Base-by-base conservation (phyloP, 176 grass and related monocot species). In the Areca catechu region DNA sequence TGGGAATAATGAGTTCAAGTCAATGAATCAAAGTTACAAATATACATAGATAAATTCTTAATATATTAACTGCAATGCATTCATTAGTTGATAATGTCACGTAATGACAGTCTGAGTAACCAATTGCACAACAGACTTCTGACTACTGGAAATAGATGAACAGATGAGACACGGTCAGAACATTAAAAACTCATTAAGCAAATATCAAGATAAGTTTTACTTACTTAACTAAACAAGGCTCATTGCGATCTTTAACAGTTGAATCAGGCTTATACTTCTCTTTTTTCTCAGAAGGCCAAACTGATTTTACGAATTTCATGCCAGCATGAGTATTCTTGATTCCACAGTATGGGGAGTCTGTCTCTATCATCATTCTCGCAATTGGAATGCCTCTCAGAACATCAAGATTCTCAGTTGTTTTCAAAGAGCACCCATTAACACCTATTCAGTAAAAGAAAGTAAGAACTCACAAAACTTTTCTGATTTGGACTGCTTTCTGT, bases 241-340 rank as follows among this genome's bases (percentile, higher is more conserved):
- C 87, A 29, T 88, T 97, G 54, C 92, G 87, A 65, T 73, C 75
- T 79, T 97, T 97, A 51, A 97, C 87, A 10, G 67, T 76, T 49
- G 73, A 82, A 43, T 69, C 83, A 47, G 58, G 24, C 66, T 91
- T 83, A 19, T 97, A 88, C 55, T 97, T 97, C 47, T 97, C 87
- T 81, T 97, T 97, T 69, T 97, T 97, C 78, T 91, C 91, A 17
- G 83, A 85, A 71, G 83, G 60, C 93, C 93, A 91, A 60, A 85
- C 28, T 19, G 87, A 97, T 80, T 88, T 97, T 19, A 91, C 81
- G 75, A 82, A 91, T 52, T 85, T 52, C 19, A 82, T 80, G 59
- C 83, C 86, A 52, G 93, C 93, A 83, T 97, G 93, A 61, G 80
- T 88, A 64, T 77, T 97, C 81, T 77, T 97, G 58, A 97, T 91